Evolutionary conservation across 768 basidiomycete genomes (phyloP).

Genomic region (Sarcomyxa edulis): DNA sequence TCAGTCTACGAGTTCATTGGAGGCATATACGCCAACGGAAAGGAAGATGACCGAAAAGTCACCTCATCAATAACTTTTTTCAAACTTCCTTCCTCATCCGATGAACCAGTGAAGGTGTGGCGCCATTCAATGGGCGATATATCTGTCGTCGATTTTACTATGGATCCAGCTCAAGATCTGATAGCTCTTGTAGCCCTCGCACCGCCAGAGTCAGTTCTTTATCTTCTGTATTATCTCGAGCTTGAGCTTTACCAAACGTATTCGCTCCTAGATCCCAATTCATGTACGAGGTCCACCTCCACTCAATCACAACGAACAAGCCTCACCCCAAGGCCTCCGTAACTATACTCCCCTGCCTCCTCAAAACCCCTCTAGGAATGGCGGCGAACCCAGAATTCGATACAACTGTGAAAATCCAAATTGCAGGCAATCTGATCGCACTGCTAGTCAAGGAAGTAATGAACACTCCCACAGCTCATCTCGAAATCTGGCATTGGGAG

Average conservation of each 20-base stretch:
- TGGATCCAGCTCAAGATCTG: conserved; percentile 52
- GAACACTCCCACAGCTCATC: conserved; percentile 32
- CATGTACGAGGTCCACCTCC: conserved; percentile 45
- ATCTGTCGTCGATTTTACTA: conserved; percentile 49
- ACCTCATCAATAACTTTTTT: conserved; percentile 44
- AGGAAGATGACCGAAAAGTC: conserved; percentile 34
- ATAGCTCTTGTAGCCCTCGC: conserved; percentile 44
- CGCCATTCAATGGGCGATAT: conserved; percentile 36
- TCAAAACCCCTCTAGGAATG: conserved; percentile 20
- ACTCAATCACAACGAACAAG: conserved; percentile 45
- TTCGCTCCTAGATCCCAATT: conserved; percentile 27
- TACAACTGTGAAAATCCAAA: conserved; percentile 39
- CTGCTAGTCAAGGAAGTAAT: conserved; percentile 44
- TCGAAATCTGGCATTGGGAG: conserved; percentile 51
- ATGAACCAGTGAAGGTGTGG: conserved; percentile 28
- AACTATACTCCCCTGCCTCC: conserved; percentile 32
- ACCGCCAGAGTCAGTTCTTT: conserved; percentile 31
- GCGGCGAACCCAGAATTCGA: conserved; percentile 25
- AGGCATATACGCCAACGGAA: conserved; percentile 44
- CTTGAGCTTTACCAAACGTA: conserved; percentile 3
- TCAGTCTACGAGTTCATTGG: conserved; percentile 48
- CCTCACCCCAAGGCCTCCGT: conserved; percentile 40
- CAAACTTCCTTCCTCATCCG: conserved; percentile 34
- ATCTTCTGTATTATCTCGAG: conserved; percentile 5
- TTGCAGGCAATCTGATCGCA: conserved; percentile 40